A percentile compares a stretch with the other conserved stretches of the same genome.
Conservation (phyloP, 257 asterid species). For the Nicotiana knightiana region DNA sequence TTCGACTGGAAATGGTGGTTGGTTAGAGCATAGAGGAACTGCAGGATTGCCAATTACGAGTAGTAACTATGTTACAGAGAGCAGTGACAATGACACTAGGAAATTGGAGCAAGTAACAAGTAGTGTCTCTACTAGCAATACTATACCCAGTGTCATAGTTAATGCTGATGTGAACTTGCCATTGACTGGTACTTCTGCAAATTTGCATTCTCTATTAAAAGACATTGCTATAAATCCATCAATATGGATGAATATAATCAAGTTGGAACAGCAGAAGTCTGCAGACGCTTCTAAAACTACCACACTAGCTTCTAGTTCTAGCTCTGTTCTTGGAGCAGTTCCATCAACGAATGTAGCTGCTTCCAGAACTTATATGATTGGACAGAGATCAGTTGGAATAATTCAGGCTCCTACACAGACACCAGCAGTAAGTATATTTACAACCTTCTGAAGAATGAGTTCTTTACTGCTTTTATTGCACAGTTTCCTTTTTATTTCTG, state of each 20-base stretch:
- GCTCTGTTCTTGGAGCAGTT: conserved; percentile 44
- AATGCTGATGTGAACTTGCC: conserved; percentile 27
- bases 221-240: conserved; percentile 79
- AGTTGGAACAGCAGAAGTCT: conserved; percentile 56
- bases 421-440: conserved; percentile 43
- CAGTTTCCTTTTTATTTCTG: not conserved
- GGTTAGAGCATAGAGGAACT: conserved; percentile 45
- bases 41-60: conserved; percentile 22
- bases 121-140: conserved; percentile 17
- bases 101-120: conserved; percentile 25
- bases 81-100: conserved; percentile 16
- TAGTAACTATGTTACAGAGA: conserved; percentile 16
- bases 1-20: conserved; percentile 36
- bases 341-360: conserved; percentile 31
- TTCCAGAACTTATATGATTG: conserved; percentile 31
- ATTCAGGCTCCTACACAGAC: conserved; percentile 40
- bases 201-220: conserved; percentile 55
- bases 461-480: not conserved
- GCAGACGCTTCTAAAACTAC: conserved; percentile 37
- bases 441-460: not conserved
- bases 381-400: conserved; percentile 42
- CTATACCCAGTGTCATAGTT: conserved; percentile 19
- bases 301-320: conserved; percentile 29
- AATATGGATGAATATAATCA: conserved; percentile 61
- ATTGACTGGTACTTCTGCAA: conserved; percentile 33